Conservation (phyloP, 2,329 filamentous ascomycete species). For the Colletotrichum caudatum region DNA sequence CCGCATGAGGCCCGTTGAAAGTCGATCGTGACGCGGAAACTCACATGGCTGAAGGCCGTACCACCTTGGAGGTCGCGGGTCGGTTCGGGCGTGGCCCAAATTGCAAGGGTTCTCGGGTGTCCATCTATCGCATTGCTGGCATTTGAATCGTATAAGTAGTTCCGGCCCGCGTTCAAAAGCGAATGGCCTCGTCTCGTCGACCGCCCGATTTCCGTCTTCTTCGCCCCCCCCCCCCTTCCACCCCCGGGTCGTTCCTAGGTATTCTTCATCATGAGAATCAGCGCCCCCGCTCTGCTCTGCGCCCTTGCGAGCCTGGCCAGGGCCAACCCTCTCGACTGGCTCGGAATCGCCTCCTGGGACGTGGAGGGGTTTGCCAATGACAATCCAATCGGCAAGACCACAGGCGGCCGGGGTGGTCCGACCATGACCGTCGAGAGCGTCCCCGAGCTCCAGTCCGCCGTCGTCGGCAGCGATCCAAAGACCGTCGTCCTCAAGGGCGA, state of each 20-base stretch:
- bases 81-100: neutral
- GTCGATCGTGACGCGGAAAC: neutral
- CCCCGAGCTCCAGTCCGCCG: slow-evolving; percentile 58
- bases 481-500: slow-evolving; percentile 58
- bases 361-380: slow-evolving; percentile 46
- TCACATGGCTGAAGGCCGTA: neutral
- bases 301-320: slow-evolving; percentile 20
- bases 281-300: slow-evolving; percentile 13
- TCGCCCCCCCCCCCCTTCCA: too few relatives aligned
- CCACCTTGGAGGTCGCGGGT: neutral
- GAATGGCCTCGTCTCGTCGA: neutral
- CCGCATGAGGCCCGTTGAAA: slow-evolving; percentile 24
- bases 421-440: slow-evolving; percentile 59
- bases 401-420: slow-evolving; percentile 58
- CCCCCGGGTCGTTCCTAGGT: neutral
- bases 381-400: slow-evolving; percentile 54
- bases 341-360: slow-evolving; percentile 45
- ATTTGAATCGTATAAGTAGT: neutral
- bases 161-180: neutral
- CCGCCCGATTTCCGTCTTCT: neutral
- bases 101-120: too few relatives aligned
- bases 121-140: neutral
- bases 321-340: slow-evolving; percentile 42
- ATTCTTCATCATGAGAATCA: slow-evolving; percentile 31
- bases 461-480: slow-evolving; percentile 55